Evolutionary conservation across 2,329 filamentous ascomycete species (phyloP), one percentile per base, ranked within the genome.

Genomic region (Cladophialophora immunda): DNA sequence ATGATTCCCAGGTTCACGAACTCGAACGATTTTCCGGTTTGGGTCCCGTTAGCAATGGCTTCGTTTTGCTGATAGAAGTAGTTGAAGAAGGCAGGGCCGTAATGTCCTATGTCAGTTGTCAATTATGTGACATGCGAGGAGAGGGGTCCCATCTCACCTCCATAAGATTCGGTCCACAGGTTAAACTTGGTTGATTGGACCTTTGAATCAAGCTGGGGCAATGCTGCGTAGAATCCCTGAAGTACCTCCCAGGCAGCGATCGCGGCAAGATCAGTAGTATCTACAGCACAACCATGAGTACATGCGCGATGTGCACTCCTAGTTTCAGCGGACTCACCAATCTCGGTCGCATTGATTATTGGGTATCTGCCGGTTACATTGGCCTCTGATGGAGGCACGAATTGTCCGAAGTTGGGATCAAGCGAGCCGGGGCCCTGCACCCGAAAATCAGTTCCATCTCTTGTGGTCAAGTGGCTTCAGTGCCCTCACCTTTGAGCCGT

Each of bases 31-130:
- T 83, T 80, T 13, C 85, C 85, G 0, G 80, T 74, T 27, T 78
- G 75, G 1, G 76, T 79, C 4, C 85, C 85, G 36, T 84, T 84
- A 53, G 78, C 72, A 69, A 89, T 87, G 63, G 81, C 78, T 58
- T 82, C 74, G 68, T 88, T 89, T 71, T 89, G 83, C 25, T 86
- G 78, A 61, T 86, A 81, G 75, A 89, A 88, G 74, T 87, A 83
- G 63, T 82, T 81, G 76, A 81, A 86, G 76, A 88, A 88, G 2
- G 82, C 78, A 7, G 84, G 84, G 3, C 83, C 83, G 68, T 85
- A 85, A 71, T 85, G 83, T 52, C 83, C 80, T 32, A 29, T 22
- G 25, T 55, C 1, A 4, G 13, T 41, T 4, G 62, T 69, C 45
- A 60, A 29, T 38, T 54, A 36, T 17, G 30, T 17, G 13, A 9